A percentile compares a stretch with the other conserved stretches of the same genome.
Evolutionary conservation across 2,329 filamentous ascomycete species (phyloP).

Genomic region (Pseudogymnoascus sp.): DNA sequence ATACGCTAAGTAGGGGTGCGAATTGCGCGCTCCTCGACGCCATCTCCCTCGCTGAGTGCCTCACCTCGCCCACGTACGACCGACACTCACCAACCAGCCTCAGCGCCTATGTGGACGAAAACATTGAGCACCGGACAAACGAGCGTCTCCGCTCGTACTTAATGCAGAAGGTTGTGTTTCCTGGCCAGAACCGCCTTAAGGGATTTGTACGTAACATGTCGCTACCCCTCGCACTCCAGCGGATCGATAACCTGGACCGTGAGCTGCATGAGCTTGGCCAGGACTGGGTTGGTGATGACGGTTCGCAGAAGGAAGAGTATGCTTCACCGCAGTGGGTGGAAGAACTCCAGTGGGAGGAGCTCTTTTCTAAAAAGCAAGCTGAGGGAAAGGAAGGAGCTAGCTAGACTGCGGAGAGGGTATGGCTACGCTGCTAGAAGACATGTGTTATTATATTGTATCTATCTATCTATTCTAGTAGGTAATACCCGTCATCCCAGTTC

Average conservation of each 20-base stretch:
- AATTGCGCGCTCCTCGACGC: conserved; percentile 25
- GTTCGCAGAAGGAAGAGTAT: background rate
- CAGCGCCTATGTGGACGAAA: conserved; percentile 15
- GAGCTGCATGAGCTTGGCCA: background rate
- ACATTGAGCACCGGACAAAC: conserved; percentile 18
- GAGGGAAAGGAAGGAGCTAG: background rate
- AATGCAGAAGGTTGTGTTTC: conserved; percentile 21
- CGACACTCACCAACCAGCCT: conserved; percentile 12
- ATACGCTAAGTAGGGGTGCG: conserved; percentile 22
- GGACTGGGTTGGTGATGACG: background rate
- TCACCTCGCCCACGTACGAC: conserved; percentile 11
- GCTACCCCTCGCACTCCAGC: background rate
- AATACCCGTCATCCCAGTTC: no score
- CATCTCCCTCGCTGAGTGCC: conserved; percentile 18
- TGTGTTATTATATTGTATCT: no score
- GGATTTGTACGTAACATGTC: conserved; percentile 17
- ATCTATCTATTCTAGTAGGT: no score
- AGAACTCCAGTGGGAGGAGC: background rate
- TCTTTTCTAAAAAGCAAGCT: background rate
- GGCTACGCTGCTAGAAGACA: background rate
- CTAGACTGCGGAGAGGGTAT: background rate
- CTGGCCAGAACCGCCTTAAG: conserved; percentile 20
- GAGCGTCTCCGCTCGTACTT: conserved; percentile 20
- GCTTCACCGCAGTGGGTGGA: background rate
- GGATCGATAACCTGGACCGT: background rate